These are phyloP conservation scores for Exserohilum turcica DNA, from an alignment of 2,329 filamentous ascomycete species.

Conservation along the genomic window DNA sequence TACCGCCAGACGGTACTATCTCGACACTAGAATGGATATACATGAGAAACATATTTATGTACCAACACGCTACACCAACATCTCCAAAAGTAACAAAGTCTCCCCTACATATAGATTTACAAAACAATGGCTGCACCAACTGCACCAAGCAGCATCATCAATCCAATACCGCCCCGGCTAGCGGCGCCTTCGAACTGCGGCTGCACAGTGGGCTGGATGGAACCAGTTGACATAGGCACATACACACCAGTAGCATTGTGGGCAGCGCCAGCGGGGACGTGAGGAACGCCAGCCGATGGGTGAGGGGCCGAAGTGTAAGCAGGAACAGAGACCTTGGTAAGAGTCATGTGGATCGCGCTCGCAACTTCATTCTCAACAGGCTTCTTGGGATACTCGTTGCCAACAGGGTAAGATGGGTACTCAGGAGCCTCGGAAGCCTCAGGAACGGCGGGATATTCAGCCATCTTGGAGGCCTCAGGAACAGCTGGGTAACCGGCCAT, in stretches of 20 bases:
- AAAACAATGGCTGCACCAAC: constrained; percentile 30
- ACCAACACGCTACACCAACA: background rate
- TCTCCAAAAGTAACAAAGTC: background rate
- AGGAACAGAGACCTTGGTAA: constrained; percentile 30
- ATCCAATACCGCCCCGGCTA: constrained; percentile 26
- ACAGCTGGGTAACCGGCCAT: constrained; percentile 4
- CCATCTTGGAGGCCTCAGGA: background rate
- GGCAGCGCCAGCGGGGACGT: constrained; percentile 9
- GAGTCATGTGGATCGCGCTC: constrained; percentile 22
- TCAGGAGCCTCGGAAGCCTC: constrained; percentile 1
- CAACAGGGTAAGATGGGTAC: constrained; percentile 5
- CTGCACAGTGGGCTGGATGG: constrained; percentile 17
- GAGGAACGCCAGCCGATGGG: constrained; percentile 13
- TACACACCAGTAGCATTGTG: constrained; percentile 18
- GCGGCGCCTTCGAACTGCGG: constrained; percentile 35
- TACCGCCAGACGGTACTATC: constrained; percentile 3
- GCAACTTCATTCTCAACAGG: constrained; percentile 11
- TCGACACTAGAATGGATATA: constrained; percentile 2
- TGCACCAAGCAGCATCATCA: constrained; percentile 24
- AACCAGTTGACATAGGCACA: constrained; percentile 19
- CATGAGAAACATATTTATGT: constrained; percentile 7
- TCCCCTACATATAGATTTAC: constrained; percentile 13
- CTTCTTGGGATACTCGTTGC: constrained; percentile 23
- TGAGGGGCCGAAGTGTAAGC: constrained; percentile 17
- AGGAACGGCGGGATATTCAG: constrained; percentile 3